Evolutionary conservation across 306 rosid genomes (phyloP), one percentile per base, ranked within the genome.

Genomic region (Corylus heterophylla): DNA sequence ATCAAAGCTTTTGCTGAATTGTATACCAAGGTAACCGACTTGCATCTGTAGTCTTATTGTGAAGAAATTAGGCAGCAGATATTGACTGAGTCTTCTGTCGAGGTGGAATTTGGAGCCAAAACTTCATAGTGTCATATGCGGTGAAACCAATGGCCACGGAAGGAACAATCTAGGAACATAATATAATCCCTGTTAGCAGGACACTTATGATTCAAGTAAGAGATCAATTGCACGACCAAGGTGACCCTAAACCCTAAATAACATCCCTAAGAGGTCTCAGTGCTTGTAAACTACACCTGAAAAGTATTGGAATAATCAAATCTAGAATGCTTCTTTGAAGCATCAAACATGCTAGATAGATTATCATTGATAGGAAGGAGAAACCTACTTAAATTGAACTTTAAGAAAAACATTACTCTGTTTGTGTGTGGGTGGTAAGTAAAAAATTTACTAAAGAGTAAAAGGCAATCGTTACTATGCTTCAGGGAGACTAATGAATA

Each of bases 131-230:
- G 86, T 95, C 98, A 50, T 95, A 91, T 51, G 93, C 87, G 3
- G 97, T 86, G 89, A 95, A 95, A 72, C 98, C 90, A 56, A 95
- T 88, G 49, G 99, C 99, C 54, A 92, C 98, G 22, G 98, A 90
- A 27, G 99, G 99, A 84, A 95, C 98, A 81, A 93, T 93, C 99
- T 95, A 92, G 12, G 59, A 68, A 59, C 75, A 86, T 13, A 14
- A 0, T 50, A 22, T 20, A 71, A 71, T 25, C 20, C 22, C 2
- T 71, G 59, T 71, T 13, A 71, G 56, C 75, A 71, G 4, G 22
- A 71, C 39, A 7, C 13, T 71, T 14, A 12, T 12, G 42, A 50
- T 29, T 71, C 12, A 47, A 37, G 69, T 63, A 25, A 25, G 4
- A 42, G n/a, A 71, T 7, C 12, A 49, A 16, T 71, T 14, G 13